Conservation (phyloP, 805 yeast genomes). For the Suhomyces emberorum region DNA sequence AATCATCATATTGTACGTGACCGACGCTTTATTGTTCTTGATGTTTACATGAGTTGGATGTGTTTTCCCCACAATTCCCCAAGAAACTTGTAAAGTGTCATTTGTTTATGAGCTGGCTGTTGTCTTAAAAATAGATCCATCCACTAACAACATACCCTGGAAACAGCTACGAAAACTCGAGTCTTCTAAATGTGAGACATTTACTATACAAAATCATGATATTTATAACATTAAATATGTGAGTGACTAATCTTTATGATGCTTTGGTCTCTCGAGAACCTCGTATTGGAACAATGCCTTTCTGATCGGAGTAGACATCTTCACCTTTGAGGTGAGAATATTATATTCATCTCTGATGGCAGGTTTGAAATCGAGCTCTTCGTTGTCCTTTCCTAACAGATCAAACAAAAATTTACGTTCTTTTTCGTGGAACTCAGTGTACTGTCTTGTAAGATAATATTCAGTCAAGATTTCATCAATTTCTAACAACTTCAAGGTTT, state of each 20-base stretch:
- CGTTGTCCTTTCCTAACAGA: constrained; percentile 5
- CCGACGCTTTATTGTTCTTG: no score
- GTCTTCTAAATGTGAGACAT: no score
- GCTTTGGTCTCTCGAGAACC: constrained; percentile 7
- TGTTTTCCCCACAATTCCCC: no score
- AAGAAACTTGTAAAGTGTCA: no score
- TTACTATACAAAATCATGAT: no score
- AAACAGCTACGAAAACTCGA: no score
- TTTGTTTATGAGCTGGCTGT: no score
- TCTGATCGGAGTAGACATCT: constrained; percentile 8
- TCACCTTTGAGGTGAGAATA: constrained; percentile 6
- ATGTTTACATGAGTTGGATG: no score
- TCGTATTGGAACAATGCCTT: constrained; percentile 10
- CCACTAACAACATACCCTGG: no score
- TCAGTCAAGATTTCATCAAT: constrained; percentile 20
- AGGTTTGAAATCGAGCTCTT: constrained; percentile 1
- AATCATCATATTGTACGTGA: no score
- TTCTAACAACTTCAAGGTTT: constrained; percentile 18
- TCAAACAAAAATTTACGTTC: constrained; percentile 19
- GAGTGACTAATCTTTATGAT: background rate
- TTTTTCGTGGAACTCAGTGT: constrained; percentile 16
- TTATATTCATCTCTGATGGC: constrained; percentile 2
- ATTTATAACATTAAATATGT: background rate
- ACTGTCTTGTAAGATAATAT: constrained; percentile 17
- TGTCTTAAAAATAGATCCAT: no score